These are phyloP conservation scores for Mycosphaerella arachidis DNA, from an alignment of 2,329 filamentous ascomycete genomes.

Conservation along the genomic window DNA sequence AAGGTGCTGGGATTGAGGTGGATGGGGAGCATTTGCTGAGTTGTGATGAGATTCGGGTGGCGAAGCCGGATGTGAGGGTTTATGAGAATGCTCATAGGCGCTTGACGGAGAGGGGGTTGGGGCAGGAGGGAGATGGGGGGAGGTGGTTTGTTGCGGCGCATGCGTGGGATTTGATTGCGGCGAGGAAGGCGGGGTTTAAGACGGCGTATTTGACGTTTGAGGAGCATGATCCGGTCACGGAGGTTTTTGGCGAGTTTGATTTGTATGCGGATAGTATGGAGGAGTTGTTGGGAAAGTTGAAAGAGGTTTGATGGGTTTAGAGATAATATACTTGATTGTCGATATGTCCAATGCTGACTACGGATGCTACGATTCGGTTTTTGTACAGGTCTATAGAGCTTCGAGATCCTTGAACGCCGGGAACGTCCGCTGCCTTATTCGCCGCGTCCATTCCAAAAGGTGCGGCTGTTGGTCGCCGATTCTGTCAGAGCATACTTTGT, in stretches of 20 bases:
- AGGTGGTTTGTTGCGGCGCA: conserved; percentile 32
- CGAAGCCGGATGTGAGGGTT: conserved; percentile 28
- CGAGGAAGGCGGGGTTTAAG: conserved; percentile 30
- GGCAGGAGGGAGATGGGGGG: conserved; percentile 21
- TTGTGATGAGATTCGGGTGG: conserved; percentile 29
- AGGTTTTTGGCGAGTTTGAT: conserved; percentile 31
- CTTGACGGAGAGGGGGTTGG: conserved; percentile 21
- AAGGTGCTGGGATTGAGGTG: conserved; percentile 25
- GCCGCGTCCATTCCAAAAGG: not conserved
- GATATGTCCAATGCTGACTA: not conserved
- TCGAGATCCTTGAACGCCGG: not conserved
- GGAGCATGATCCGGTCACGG: conserved; percentile 28
- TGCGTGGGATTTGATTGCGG: conserved; percentile 29
- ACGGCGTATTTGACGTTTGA: conserved; percentile 30
- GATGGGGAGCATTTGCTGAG: conserved; percentile 27
- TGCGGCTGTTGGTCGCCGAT: not conserved
- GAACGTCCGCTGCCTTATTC: not conserved
- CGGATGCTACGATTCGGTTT: not conserved
- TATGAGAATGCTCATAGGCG: conserved; percentile 25
- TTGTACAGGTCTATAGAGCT: not conserved
- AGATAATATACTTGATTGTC: not conserved
- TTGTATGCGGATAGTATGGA: conserved; percentile 26
- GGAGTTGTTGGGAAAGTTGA: conserved; percentile 29
- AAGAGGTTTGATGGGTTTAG: conserved; percentile 2
- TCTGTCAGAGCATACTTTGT: not conserved